Base-by-base conservation (phyloP, 257 asterid genomes). In the Nicotiana attenuata region DNA sequence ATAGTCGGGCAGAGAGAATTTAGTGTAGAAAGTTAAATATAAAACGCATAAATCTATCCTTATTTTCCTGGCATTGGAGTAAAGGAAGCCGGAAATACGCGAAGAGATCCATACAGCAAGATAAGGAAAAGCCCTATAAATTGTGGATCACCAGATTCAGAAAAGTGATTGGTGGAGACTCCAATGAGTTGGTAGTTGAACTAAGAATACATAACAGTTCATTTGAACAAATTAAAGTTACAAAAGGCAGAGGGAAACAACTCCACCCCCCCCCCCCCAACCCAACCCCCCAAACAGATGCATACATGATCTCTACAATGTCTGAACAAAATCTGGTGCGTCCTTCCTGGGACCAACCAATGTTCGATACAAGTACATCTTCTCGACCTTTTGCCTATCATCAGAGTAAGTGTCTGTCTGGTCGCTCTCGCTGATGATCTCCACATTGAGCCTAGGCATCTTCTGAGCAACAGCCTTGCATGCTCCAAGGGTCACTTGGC, bases 361-460 rank as follows among this genome's bases (percentile, higher is more conserved):
- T 1, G 97, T 85, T 53, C 97, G 90, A 83, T 93, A 91, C 89
- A 93, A 79, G 86, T 92, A 95, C 97, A 95, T 88, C 89, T 92
- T 93, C 76, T 88, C 95, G 1, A 93, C 45, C 45, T 35, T 35
- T 35, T 35, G 45, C 45, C 84, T 57, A 53, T 84, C 95, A 73
- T 90, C 95, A 4, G 75, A 69, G 65, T 77, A 35, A 35, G 45
- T 35, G 9, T 7, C 45, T 35, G 0, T 38, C 47, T 38, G 47
- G 0, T 38, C 47, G 47, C 0, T 38, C 47, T 38, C 47, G 1
- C 47, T 81, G 31, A 92, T 91, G 83, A 93, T 85, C 91, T 95
- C 97, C 64, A 92, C 95, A 64, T 93, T 95, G 11, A 93, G 89
- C 76, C 89, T 84, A 1, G 95, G 97, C 97, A 91, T 95, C 92